A percentile compares a stretch with the other conserved stretches of the same genome.
Conservation (phyloP, 768 basidiomycete genomes). For the Pleurotus giganteus region DNA sequence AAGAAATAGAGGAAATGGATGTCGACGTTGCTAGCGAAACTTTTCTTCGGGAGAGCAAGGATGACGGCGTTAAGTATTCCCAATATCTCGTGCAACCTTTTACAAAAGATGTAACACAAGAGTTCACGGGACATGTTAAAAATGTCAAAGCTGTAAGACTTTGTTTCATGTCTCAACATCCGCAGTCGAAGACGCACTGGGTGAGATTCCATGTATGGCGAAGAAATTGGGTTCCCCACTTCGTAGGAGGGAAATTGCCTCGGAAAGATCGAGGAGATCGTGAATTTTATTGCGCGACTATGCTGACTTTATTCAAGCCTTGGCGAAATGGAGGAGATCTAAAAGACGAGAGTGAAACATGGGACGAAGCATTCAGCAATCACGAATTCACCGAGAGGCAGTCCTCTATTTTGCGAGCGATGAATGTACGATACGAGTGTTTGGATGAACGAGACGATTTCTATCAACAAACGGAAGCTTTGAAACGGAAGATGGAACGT, state of each 20-base stretch:
- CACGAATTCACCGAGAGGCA: constrained; percentile 15
- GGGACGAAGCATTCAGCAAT: constrained; percentile 17
- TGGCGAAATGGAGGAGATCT: constrained; percentile 23
- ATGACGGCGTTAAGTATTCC: no score
- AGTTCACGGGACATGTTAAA: no score
- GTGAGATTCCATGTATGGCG: background rate
- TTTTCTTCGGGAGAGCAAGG: no score
- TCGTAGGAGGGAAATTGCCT: background rate
- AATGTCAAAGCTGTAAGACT: no score
- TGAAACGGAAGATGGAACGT: no score
- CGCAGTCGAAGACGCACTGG: background rate
- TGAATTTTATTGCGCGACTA: constrained; percentile 27
- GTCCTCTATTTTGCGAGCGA: constrained; percentile 17
- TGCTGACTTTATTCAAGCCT: constrained; percentile 22
- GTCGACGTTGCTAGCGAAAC: no score
- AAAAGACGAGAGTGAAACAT: constrained; percentile 13
- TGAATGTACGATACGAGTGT: constrained; percentile 28
- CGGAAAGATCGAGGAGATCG: constrained; percentile 23
- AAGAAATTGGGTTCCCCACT: background rate
- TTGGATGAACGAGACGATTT: constrained; percentile 28
- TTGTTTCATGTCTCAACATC: background rate
- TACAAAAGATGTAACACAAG: no score
- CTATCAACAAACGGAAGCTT: constrained; percentile 13
- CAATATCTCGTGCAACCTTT: no score
- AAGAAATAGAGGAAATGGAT: no score